Base-by-base conservation (phyloP, 345 rosid genomes). In the Eucalyptus melliodora region DNA sequence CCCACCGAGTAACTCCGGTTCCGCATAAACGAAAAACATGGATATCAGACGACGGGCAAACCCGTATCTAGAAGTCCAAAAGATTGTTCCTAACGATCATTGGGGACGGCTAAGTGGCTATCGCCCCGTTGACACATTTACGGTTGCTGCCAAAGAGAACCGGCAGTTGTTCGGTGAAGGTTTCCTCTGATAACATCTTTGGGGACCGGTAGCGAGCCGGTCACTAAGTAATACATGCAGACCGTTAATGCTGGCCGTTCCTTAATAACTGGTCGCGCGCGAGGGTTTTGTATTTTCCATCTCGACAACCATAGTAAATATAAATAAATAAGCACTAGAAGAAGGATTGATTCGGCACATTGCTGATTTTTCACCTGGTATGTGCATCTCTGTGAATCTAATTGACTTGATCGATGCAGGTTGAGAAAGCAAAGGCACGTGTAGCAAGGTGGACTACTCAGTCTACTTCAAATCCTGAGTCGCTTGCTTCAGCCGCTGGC, bases 391-490 rank as follows among this genome's bases (percentile, higher is more conserved):
- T 40, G 42, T 23, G 16, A 77, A 77, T 77, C 47, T 77, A 21
- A 34, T 37, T 37, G 31, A 87, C 82, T 87, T 88, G 50, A 77
- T 45, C 30, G 15, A 77, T 90, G 91, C 89, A 92, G 94, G 94
- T 92, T 14, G 91, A 91, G 87, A 92, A 90, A 42, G 94, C 93
- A 50, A 72, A 89, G 23, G 69, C 19, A 34, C 91, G 92, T 6
- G 90, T 91, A 3, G 87, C 86, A 21, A 91, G 49, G 86, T 93
- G 93, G 93, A 90, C 92, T 42, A 24, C 83, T 47, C 51, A 50
- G 51, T 5, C 51, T 50, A 50, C 51, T 50, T 13, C 88, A 21
- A 42, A 77, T 40, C 83, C 47, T 6, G 83, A 77, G 83, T 40
- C 8, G 83, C 16, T 21, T 40, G 83, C 47, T 77, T 40, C 15